Base-by-base conservation (phyloP, 2,329 filamentous ascomycete species). In the Microdochium trichocladiopsis region DNA sequence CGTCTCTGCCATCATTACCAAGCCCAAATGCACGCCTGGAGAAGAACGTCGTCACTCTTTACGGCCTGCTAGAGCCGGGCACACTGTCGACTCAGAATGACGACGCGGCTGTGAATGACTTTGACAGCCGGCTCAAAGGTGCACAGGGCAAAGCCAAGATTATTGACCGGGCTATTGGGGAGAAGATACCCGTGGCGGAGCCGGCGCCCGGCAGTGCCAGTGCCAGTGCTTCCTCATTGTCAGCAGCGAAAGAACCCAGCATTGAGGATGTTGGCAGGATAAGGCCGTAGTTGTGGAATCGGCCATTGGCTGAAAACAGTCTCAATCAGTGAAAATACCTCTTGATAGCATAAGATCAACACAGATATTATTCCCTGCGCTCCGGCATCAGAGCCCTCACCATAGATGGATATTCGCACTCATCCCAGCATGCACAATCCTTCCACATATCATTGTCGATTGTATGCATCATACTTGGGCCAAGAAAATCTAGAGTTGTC, bases 81-180 rank as follows among this genome's bases (percentile, higher is more conserved):
- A 93, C 84, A 1, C 70, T 96, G 45, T 84, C 85, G 16, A 92
- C 85, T 21, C 78, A 86, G 54, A 99, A 99, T 65, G 87, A 82
- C 4, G 93, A 97, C 64, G 90, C 95, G 48, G 86, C 87, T 1
- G 91, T 99, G 22, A 87, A 87, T 50, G 92, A 96, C 62, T 92
- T 95, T 63, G 94, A 99, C 62, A 24, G 96, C 66, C 79, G 92
- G 12, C 65, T 95, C 37, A 94, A 92, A 70, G 82, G 89, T 57
- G 93, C 91, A 3, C 81, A 84, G 59, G 87, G 87, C 2, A 96
- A 96, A 66, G 81, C 82, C 1, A 95, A 93, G 69, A 80, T 99
- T 48, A 84, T 97, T 47, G 87, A 94, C 67, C 85, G 85, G 55
- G 83, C 89, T 58, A 63, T 78, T 1, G 74, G 74, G 0, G 76